Conservation (phyloP, 176 grass and related monocot species). For the Secale cereale region DNA sequence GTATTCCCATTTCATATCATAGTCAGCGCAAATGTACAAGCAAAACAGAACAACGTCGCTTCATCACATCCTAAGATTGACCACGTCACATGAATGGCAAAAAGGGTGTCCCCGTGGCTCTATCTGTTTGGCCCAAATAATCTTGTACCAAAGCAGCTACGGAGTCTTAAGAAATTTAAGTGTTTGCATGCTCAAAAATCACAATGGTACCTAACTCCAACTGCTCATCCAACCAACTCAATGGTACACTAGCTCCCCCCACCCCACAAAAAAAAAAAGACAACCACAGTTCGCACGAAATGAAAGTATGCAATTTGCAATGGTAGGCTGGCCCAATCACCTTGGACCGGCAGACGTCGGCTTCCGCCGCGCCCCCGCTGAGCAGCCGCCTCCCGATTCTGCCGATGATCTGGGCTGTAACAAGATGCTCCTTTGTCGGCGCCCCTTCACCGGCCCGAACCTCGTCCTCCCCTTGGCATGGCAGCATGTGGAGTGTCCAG, state of each 20-base stretch:
- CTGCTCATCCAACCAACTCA: not conserved
- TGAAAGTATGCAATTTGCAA: not conserved
- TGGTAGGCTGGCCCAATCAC: constrained; percentile 16
- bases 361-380: constrained; percentile 5
- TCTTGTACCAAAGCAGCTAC: not conserved
- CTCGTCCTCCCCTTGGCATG: constrained; percentile 36
- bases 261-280: not conserved
- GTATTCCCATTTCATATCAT: not conserved
- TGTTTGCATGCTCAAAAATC: not conserved
- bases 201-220: not conserved
- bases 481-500: constrained; percentile 80
- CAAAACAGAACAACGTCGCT: not conserved
- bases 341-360: constrained; percentile 48
- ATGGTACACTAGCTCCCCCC: not conserved
- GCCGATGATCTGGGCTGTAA: constrained; percentile 18
- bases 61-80: not conserved
- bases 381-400: constrained; percentile 58
- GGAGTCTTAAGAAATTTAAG: not conserved
- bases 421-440: constrained; percentile 28
- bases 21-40: not conserved
- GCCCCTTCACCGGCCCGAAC: not conserved
- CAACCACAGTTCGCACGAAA: not conserved
- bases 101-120: not conserved
- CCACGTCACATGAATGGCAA: not conserved
- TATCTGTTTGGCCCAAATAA: not conserved